Evolutionary conservation across 371 early-diverging fungal genomes (phyloP), one percentile per base, ranked within the genome.

Genomic region (Rhizopus stolonifer): DNA sequence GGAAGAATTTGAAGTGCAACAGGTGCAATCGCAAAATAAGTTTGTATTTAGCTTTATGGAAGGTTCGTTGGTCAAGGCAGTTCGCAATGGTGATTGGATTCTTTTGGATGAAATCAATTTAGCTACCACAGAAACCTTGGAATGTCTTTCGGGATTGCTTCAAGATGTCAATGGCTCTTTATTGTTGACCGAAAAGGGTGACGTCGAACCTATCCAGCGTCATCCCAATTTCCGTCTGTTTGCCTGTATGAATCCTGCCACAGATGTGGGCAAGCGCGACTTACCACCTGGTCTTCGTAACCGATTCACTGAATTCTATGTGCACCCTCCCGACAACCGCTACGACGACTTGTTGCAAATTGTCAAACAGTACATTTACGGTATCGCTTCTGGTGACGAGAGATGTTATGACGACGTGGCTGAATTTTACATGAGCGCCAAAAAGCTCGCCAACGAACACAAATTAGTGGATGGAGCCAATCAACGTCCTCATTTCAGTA

Each of bases 201-300:
- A 95, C 64, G 85, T 84, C 13, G 83, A 86, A 51, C 91, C 90
- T 17, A 82, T 98, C 17, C 71, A 78, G 31, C 82, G 99, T 29
- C 99, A 99, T 73, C 89, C 90, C 21, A 89, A 92, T 51, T 99
- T 99, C 82, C 84, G 96, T 9, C 74, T 99, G 5, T 99, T 99
- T 74, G 98, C 95, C 1, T 99, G 99, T 73, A 99, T 99, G 99
- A 99, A 99, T 76, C 99, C 99, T 15, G 92, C 96, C n/a, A 98
- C 92, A 9, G 97, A 98, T 76, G 94, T 95, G 1, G 99, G 99
- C 43, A 99, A 99, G 72, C 90, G 94, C 39, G 91, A 98, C 60
- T 82, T 98, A 18, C 95, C 99, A 10, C 89, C 90, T 4, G 94
- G 93, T 10, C 78, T 99, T 11, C 86, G 95, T 32, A 90, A 86